A percentile compares a stretch with the other conserved stretches of the same genome.
Conservation (phyloP, 2,329 filamentous ascomycete species). For the Volutella citrinella region DNA sequence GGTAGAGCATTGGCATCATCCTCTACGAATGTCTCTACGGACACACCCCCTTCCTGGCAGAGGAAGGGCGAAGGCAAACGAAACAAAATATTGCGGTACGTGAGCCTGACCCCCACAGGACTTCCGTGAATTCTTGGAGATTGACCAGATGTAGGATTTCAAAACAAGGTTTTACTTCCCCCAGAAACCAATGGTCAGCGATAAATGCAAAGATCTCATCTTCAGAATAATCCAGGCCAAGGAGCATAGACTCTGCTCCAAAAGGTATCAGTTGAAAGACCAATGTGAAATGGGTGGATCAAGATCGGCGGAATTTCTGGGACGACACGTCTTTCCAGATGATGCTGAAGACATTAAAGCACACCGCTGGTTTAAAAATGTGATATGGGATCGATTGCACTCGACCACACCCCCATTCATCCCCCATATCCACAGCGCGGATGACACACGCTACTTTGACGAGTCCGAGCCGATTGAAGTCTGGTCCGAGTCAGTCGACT, state of each 20-base stretch:
- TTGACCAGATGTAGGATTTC: slow-evolving; percentile 59
- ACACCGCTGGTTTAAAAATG: slow-evolving; percentile 79
- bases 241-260: slow-evolving; percentile 72
- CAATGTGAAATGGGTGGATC: slow-evolving; percentile 20
- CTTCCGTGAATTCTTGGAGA: background rate
- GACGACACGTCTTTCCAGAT: slow-evolving; percentile 72
- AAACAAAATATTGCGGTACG: slow-evolving; percentile 80
- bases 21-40: slow-evolving; percentile 93
- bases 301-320: slow-evolving; percentile 21
- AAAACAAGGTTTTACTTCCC: slow-evolving; percentile 70
- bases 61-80: slow-evolving; percentile 73
- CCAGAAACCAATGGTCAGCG: slow-evolving; percentile 59
- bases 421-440: slow-evolving; percentile 64
- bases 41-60: slow-evolving; percentile 82
- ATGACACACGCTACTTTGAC: slow-evolving; percentile 89
- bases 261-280: slow-evolving; percentile 70
- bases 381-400: slow-evolving; percentile 76
- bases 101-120: slow-evolving; percentile 4
- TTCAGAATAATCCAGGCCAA: slow-evolving; percentile 69
- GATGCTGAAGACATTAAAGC: slow-evolving; percentile 87
- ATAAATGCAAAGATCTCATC: slow-evolving; percentile 75
- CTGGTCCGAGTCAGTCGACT: slow-evolving; percentile 48
- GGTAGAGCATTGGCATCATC: slow-evolving; percentile 95
- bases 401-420: slow-evolving; percentile 72
- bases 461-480: slow-evolving; percentile 72